A percentile compares a stretch with the other conserved stretches of the same genome.
These are phyloP conservation scores for Alternaria ventricosa DNA, from an alignment of 2,329 filamentous ascomycete genomes.

Conservation along the genomic window DNA sequence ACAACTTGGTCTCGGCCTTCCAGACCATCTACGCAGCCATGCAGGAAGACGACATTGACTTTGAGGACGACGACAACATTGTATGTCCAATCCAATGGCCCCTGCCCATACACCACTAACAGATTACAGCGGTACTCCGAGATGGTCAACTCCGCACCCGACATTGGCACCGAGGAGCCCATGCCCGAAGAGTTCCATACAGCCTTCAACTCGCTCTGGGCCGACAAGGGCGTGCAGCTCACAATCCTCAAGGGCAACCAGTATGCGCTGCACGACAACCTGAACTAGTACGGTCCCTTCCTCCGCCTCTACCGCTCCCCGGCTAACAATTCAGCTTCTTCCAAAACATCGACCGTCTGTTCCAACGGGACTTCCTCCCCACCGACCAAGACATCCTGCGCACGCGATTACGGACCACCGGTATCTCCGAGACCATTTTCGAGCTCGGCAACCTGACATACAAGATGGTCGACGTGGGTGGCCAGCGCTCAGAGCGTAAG, in stretches of 20 bases:
- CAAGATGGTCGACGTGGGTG: constrained; percentile 95
- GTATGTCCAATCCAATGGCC: constrained; percentile 56
- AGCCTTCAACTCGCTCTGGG: constrained; percentile 85
- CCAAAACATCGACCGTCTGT: constrained; percentile 67
- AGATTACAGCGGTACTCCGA: constrained; percentile 73
- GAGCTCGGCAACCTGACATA: constrained; percentile 91
- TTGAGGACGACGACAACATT: constrained; percentile 79
- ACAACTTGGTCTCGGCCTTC: constrained; percentile 91
- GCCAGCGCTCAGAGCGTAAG: constrained; percentile 90
- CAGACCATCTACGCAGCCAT: constrained; percentile 90
- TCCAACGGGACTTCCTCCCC: constrained; percentile 77
- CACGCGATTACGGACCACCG: constrained; percentile 87
- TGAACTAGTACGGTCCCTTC: constrained; percentile 76
- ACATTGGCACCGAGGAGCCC: constrained; percentile 81
- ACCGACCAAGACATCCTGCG: constrained; percentile 94
- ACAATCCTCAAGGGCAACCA: constrained; percentile 96
- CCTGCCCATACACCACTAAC: constrained; percentile 4
- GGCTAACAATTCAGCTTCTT: constrained; percentile 72
- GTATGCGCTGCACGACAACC: constrained; percentile 93
- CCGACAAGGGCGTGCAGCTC: constrained; percentile 79
- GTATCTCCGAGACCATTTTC: constrained; percentile 94
- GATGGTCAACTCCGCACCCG: constrained; percentile 77
- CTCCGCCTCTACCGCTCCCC: background rate
- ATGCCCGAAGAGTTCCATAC: constrained; percentile 79
- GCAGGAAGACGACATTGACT: constrained; percentile 80